These are phyloP conservation scores for Vitis rotundifolia DNA, from an alignment of 164 flowering plant genomes.

Conservation along the genomic window DNA sequence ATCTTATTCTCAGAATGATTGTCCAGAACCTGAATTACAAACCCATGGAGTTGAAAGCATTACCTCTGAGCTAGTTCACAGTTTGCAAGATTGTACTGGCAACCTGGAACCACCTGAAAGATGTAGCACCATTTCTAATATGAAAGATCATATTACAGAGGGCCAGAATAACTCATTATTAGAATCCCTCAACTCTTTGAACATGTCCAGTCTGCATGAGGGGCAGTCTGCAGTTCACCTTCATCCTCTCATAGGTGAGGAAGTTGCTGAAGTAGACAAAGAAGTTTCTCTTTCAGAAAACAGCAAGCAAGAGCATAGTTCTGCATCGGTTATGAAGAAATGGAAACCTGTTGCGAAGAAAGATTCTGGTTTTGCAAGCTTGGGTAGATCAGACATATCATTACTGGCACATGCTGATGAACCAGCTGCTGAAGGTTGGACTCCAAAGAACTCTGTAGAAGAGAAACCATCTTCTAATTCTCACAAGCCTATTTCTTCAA, in stretches of 20 bases:
- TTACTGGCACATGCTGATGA: slow-evolving; percentile 22
- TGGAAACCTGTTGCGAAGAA: slow-evolving; percentile 50
- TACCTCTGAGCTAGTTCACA: slow-evolving; percentile 21
- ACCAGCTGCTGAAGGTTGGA: slow-evolving; percentile 12
- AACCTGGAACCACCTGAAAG: slow-evolving; percentile 14
- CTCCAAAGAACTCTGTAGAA: slow-evolving; percentile 9
- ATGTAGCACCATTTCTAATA: slow-evolving; percentile 4
- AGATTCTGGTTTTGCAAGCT: slow-evolving; percentile 22
- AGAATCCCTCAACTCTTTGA: slow-evolving; percentile 9
- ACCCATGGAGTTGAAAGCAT: slow-evolving; percentile 15
- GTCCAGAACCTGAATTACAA: slow-evolving; percentile 3
- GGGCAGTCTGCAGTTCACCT: slow-evolving; percentile 16
- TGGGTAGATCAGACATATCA: slow-evolving; percentile 19
- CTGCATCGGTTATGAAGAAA: slow-evolving; percentile 40
- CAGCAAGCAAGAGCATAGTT: slow-evolving; percentile 29
- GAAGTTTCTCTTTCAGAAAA: slow-evolving; percentile 21
- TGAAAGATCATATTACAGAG: slow-evolving; percentile 9
- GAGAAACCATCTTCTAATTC: slow-evolving; percentile 14
- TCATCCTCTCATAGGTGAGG: slow-evolving; percentile 19
- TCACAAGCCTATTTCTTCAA: slow-evolving; percentile 16
- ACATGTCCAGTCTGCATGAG: slow-evolving; percentile 13
- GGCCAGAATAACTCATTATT: slow-evolving; percentile 11
- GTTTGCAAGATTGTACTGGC: slow-evolving; percentile 15
- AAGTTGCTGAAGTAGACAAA: slow-evolving; percentile 20
- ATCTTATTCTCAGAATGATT: slow-evolving; percentile 12